phyloP scores from a whole-genome alignment of 805 yeast species.

The Saccharomyces jurei region DNA sequence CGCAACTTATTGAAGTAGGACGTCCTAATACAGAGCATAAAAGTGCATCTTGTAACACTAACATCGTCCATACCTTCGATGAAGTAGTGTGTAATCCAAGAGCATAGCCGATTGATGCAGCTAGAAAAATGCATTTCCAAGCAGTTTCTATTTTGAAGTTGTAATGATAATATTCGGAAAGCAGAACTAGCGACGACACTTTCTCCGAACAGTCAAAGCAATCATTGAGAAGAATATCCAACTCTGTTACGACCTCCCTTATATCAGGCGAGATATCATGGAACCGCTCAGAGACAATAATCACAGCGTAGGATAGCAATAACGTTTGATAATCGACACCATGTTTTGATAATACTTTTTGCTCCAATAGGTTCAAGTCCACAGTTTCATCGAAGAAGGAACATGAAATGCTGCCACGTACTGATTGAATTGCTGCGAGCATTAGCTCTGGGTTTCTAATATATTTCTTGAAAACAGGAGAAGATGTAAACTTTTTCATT shows the following conservation, averaged over 20 bases:
- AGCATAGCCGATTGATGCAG: conserved; percentile 10
- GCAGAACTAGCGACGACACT: conserved; percentile 6
- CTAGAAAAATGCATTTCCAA: conserved; percentile 8
- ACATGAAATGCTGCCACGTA: conserved; percentile 3
- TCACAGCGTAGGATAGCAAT: conserved; percentile 4
- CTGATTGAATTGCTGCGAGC: conserved; percentile 1
- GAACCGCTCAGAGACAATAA: conserved; percentile 8
- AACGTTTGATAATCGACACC: conserved; percentile 3
- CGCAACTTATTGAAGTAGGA: conserved; percentile 7
- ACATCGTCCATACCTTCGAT: conserved; percentile 10
- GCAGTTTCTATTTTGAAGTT: conserved; percentile 10
- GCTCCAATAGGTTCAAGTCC: conserved; percentile 4
- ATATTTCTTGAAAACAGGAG: conserved; percentile 6
- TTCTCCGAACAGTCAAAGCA: conserved; percentile 10
- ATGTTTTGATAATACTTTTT: conserved; percentile 2
- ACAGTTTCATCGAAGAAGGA: conserved; percentile 5
- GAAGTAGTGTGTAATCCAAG: conserved; percentile 7
- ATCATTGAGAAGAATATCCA: conserved; percentile 4
- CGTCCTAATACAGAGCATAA: conserved; percentile 9
- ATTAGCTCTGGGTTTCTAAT: conserved; percentile 3
- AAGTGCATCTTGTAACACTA: conserved; percentile 8
- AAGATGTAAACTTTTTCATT: conserved; percentile 1
- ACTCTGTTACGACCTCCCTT: conserved; percentile 3
- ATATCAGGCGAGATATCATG: conserved; percentile 4
- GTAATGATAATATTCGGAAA: conserved; percentile 10